A percentile compares a stretch with the other conserved stretches of the same genome.
Conservation (phyloP, 768 basidiomycete species). For the Tricholoma sp. region DNA sequence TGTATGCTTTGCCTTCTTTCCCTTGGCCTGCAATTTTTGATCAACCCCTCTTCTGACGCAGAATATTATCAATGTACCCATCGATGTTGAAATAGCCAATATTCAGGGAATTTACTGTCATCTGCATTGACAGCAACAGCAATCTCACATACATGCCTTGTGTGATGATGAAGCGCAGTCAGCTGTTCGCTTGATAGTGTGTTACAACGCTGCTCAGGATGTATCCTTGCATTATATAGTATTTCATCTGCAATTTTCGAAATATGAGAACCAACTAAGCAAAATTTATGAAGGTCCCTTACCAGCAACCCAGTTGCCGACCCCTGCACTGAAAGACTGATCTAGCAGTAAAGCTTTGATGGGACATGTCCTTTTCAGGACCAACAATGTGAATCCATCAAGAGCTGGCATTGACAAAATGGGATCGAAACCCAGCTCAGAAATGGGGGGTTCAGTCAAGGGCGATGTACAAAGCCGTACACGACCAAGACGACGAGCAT, state of each 20-base stretch:
- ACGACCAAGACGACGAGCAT: conserved; percentile 66
- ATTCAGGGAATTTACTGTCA: conserved; percentile 54
- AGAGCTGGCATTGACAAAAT: conserved; percentile 61
- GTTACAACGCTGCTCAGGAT: conserved; percentile 65
- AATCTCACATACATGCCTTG: conserved; percentile 47
- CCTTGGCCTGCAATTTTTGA: conserved; percentile 43
- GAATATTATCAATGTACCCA: conserved; percentile 40
- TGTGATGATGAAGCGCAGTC: conserved; percentile 45
- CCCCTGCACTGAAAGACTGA: conserved; percentile 75
- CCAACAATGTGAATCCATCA: conserved; percentile 40
- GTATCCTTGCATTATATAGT: conserved; percentile 66
- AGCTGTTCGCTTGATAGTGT: conserved; percentile 47
- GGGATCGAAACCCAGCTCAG: conserved; percentile 72
- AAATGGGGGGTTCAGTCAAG: conserved; percentile 61
- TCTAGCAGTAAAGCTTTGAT: conserved; percentile 74
- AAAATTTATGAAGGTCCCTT: conserved; percentile 5
- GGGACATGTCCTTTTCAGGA: conserved; percentile 55
- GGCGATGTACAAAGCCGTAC: conserved; percentile 60
- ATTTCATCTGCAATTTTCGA: conserved; percentile 49
- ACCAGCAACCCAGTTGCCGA: conserved; percentile 84
- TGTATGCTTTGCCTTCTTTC: conserved; percentile 43
- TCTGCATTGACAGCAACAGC: conserved; percentile 72
- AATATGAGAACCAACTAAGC: neutral
- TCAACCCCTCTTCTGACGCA: neutral
- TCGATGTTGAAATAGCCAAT: conserved; percentile 66